A percentile compares a stretch with the other conserved stretches of the same genome.
Conservation (phyloP, 2,329 filamentous ascomycete species). For the Leptosphaerulina australis region DNA sequence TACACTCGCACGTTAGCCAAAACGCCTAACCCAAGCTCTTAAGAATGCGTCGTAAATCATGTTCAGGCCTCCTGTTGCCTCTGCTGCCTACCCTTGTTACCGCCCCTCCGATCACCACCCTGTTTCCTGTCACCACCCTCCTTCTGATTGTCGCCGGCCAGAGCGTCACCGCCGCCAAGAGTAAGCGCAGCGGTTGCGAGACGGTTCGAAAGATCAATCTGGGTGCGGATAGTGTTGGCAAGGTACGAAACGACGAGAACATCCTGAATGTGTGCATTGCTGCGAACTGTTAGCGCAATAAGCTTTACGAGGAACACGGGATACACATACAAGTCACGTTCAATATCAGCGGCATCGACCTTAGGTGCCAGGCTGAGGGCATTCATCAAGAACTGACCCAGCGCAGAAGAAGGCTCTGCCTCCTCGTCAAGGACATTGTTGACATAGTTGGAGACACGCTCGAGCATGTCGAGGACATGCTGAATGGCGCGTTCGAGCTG, state of each 20-base stretch:
- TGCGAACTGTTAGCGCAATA: conserved; percentile 47
- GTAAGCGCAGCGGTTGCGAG: conserved; percentile 70
- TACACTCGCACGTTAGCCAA: conserved; percentile 22
- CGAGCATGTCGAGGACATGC: conserved; percentile 86
- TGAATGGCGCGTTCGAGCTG: conserved; percentile 83
- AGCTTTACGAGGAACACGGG: not conserved
- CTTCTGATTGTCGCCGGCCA: conserved; percentile 44
- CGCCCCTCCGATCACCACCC: conserved; percentile 40
- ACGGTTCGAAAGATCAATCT: conserved; percentile 97
- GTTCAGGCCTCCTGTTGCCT: conserved; percentile 42
- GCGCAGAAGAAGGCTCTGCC: conserved; percentile 82
- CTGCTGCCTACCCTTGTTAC: conserved; percentile 43
- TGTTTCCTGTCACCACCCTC: conserved; percentile 42
- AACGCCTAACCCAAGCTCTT: conserved; percentile 32
- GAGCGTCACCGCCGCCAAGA: conserved; percentile 51
- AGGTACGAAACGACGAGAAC: conserved; percentile 98
- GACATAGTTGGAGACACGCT: conserved; percentile 90
- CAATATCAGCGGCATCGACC: conserved; percentile 87
- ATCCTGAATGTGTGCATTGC: conserved; percentile 99
- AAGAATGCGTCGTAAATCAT: conserved; percentile 23
- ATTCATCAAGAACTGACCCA: conserved; percentile 95
- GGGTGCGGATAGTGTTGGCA: conserved; percentile 97
- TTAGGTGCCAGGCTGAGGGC: conserved; percentile 91
- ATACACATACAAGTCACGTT: conserved; percentile 80
- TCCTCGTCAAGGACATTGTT: conserved; percentile 94